Conservation (phyloP, 2,329 filamentous ascomycete genomes). For the Colletotrichum costaricense region DNA sequence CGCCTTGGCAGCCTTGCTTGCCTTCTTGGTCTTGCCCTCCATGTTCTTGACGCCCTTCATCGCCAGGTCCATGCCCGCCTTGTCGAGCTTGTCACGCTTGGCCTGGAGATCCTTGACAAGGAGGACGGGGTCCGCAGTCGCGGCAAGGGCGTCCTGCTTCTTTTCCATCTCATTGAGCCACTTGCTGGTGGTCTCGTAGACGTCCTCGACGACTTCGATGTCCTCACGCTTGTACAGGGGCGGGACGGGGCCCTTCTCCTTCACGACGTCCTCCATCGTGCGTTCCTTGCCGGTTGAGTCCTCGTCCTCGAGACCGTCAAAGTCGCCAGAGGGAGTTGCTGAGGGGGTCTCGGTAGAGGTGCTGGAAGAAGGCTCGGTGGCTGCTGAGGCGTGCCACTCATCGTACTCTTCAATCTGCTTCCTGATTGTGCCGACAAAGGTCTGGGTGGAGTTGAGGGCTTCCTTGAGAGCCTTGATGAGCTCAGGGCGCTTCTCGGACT, state of each 20-base stretch:
- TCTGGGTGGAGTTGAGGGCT: constrained; percentile 76
- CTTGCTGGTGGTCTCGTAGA: constrained; percentile 69
- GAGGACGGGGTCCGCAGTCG: constrained; percentile 80
- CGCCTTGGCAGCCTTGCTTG: constrained; percentile 43
- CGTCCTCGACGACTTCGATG: constrained; percentile 71
- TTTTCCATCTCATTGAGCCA: constrained; percentile 82
- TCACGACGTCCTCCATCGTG: constrained; percentile 56
- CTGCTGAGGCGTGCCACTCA: constrained; percentile 64
- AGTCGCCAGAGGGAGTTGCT: constrained; percentile 62
- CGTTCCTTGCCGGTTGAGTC: constrained; percentile 53
- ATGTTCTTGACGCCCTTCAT: constrained; percentile 74
- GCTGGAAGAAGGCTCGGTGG: constrained; percentile 59
- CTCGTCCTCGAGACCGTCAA: constrained; percentile 85
- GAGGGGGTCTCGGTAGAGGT: constrained; percentile 51
- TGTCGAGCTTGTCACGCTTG: constrained; percentile 78
- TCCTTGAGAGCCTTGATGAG: constrained; percentile 75
- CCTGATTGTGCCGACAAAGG: constrained; percentile 77
- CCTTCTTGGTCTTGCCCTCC: constrained; percentile 58
- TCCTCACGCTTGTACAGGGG: constrained; percentile 81
- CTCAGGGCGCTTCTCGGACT: constrained; percentile 77
- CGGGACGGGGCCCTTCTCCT: constrained; percentile 65
- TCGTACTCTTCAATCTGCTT: constrained; percentile 78
- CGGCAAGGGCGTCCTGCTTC: constrained; percentile 76
- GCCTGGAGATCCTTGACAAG: constrained; percentile 77
- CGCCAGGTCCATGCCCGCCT: constrained; percentile 76